These are phyloP conservation scores for Bremia lactucae DNA, from an alignment of 352 stramenopile genomes.

Conservation along the genomic window DNA sequence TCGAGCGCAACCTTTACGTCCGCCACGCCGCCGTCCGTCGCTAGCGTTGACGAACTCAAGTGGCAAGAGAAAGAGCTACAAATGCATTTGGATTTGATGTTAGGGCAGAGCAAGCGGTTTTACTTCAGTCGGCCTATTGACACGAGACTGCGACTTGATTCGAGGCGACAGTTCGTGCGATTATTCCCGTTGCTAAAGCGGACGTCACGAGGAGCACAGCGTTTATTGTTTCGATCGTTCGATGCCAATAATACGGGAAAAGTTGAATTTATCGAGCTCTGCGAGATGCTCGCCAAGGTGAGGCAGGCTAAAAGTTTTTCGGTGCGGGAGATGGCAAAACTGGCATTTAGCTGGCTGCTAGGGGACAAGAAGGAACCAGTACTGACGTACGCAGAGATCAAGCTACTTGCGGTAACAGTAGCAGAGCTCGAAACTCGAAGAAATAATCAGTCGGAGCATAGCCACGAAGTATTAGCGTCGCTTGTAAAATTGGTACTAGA, in stretches of 20 bases:
- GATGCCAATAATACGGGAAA: slow-evolving; percentile 30
- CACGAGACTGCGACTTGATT: slow-evolving; percentile 28
- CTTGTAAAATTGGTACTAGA: slow-evolving; percentile 15
- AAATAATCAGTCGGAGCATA: slow-evolving; percentile 12
- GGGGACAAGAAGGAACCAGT: slow-evolving; percentile 12
- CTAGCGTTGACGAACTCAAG: slow-evolving; percentile 11
- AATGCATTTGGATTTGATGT: slow-evolving; percentile 19
- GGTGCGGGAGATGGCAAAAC: slow-evolving; percentile 27
- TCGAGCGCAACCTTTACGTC: slow-evolving; percentile 17
- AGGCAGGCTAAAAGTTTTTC: slow-evolving; percentile 11
- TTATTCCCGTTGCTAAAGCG: slow-evolving; percentile 42
- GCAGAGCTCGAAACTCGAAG: slow-evolving; percentile 10
- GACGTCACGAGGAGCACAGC: slow-evolving; percentile 23
- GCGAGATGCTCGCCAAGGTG: slow-evolving; percentile 40
- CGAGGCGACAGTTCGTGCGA: slow-evolving; percentile 33
- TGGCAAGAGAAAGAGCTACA: slow-evolving; percentile 9
- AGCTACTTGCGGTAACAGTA: slow-evolving; percentile 27
- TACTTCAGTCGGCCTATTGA: slow-evolving; percentile 36
- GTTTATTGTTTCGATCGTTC: slow-evolving; percentile 37
- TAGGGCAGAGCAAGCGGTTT: slow-evolving; percentile 24
- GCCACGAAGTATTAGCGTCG: slow-evolving; percentile 15
- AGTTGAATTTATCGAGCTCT: slow-evolving; percentile 58
- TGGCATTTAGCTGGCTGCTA: slow-evolving; percentile 57
- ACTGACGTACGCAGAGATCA: slow-evolving; percentile 23
- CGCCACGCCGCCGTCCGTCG: slow-evolving; percentile 4